phyloP scores from a whole-genome alignment of 768 basidiomycete species.

The Exsudoporus frostii region DNA sequence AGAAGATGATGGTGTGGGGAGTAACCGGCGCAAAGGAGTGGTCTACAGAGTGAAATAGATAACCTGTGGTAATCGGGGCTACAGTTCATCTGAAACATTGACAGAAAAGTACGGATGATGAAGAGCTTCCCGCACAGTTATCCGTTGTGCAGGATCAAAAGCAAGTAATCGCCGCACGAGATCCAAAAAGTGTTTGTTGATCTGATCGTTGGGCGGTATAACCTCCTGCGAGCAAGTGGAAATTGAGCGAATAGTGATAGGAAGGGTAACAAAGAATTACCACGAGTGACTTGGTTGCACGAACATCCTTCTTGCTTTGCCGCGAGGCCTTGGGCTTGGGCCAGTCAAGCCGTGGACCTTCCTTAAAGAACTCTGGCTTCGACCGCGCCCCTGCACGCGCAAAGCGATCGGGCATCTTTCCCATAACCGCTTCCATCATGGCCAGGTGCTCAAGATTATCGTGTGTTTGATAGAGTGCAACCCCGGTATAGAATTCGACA shows the following conservation, averaged over 20 bases:
- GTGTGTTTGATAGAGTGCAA: slow-evolving; percentile 98
- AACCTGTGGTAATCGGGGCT: slow-evolving; percentile 34
- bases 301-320: slow-evolving; percentile 93
- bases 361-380: slow-evolving; percentile 94
- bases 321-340: slow-evolving; percentile 84
- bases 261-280: slow-evolving; percentile 42
- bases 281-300: slow-evolving; percentile 71
- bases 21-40: slow-evolving; percentile 24
- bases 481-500: slow-evolving; percentile 96
- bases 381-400: slow-evolving; percentile 68
- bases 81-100: slow-evolving; percentile 67
- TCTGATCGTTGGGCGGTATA: slow-evolving; percentile 70
- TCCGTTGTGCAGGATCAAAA: slow-evolving; percentile 86
- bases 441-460: slow-evolving; percentile 98
- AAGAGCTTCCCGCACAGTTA: slow-evolving; percentile 85
- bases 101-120: slow-evolving; percentile 82
- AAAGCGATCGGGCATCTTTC: slow-evolving; percentile 91
- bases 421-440: slow-evolving; percentile 99
- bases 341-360: slow-evolving; percentile 83
- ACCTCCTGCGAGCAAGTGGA: slow-evolving; percentile 57
- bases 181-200: slow-evolving; percentile 81
- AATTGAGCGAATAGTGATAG: neutral
- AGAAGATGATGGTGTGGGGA: slow-evolving; percentile 18
- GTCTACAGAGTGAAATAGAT: slow-evolving; percentile 37
- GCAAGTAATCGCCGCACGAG: slow-evolving; percentile 83